Conservation (phyloP, 441 rosid genomes). For the Dalechampia spathulata region DNA sequence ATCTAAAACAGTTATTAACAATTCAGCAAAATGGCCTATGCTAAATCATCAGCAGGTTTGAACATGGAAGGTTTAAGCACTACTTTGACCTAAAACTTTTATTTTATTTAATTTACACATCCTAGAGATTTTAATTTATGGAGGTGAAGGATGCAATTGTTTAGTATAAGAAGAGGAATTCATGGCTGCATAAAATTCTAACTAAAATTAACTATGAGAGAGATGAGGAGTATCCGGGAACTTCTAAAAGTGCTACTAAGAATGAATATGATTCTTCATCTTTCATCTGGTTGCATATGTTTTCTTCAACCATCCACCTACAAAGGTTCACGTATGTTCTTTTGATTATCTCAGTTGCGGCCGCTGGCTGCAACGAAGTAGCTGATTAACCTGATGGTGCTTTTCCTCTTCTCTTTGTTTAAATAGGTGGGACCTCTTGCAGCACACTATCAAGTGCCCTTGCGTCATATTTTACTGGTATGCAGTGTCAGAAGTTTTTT, state of each 20-base stretch:
- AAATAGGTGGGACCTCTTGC: slow-evolving; percentile 91
- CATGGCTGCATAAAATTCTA: background rate
- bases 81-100: too few species aligned
- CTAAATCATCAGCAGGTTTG: background rate
- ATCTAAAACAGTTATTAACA: background rate
- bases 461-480: slow-evolving; percentile 89
- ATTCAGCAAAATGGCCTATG: background rate
- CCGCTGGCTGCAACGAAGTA: background rate
- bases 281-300: background rate
- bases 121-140: background rate
- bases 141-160: background rate
- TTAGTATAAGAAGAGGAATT: background rate
- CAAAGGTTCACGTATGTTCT: background rate
- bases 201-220: background rate
- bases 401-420: slow-evolving; percentile 12
- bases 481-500: slow-evolving; percentile 5
- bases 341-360: background rate
- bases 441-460: slow-evolving; percentile 74
- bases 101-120: background rate
- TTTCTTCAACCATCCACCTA: background rate
- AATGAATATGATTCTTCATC: background rate
- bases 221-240: background rate
- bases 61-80: background rate
- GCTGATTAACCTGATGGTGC: slow-evolving; percentile 9
- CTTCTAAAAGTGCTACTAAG: too few species aligned